Conservation (phyloP, 371 early-diverging fungal species). For the Mucor lusitanicus region DNA sequence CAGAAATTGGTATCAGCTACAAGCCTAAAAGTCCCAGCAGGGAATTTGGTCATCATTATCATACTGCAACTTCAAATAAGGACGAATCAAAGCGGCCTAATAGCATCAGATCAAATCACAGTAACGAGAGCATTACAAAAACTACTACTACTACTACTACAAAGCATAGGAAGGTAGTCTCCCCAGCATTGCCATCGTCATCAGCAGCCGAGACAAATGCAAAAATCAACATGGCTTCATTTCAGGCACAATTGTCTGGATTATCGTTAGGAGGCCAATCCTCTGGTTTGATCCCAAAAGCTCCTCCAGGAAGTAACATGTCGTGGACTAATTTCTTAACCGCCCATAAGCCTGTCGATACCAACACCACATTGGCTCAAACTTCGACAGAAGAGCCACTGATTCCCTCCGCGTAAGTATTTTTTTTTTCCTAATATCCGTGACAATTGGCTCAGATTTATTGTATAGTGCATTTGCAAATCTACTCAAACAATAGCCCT, state of each 20-base stretch:
- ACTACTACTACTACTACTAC: not conserved
- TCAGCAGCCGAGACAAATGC: not conserved
- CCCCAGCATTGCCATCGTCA: not conserved
- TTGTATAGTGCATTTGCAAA: slow-evolving; percentile 1
- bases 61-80: slow-evolving; percentile 18
- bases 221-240: slow-evolving; percentile 26
- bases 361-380: not conserved
- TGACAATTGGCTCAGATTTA: not conserved
- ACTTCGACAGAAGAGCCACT: slow-evolving; percentile 3
- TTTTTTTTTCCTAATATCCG: not conserved
- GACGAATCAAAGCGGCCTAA: slow-evolving; percentile 33
- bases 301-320: slow-evolving; percentile 22
- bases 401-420: slow-evolving; percentile 1
- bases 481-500: not conserved
- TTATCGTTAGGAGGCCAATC: slow-evolving; percentile 22
- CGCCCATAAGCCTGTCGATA: slow-evolving; percentile 2
- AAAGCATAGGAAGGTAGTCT: not conserved
- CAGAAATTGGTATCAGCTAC: not conserved
- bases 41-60: slow-evolving; percentile 9
- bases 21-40: slow-evolving; percentile 4
- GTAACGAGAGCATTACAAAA: not conserved
- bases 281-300: slow-evolving; percentile 27
- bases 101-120: not conserved
- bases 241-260: slow-evolving; percentile 30
- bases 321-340: slow-evolving; percentile 20